Evolutionary conservation across 2,329 filamentous ascomycete species (phyloP), one percentile per base, ranked within the genome.

Genomic region (Podosphaera leucotricha): DNA sequence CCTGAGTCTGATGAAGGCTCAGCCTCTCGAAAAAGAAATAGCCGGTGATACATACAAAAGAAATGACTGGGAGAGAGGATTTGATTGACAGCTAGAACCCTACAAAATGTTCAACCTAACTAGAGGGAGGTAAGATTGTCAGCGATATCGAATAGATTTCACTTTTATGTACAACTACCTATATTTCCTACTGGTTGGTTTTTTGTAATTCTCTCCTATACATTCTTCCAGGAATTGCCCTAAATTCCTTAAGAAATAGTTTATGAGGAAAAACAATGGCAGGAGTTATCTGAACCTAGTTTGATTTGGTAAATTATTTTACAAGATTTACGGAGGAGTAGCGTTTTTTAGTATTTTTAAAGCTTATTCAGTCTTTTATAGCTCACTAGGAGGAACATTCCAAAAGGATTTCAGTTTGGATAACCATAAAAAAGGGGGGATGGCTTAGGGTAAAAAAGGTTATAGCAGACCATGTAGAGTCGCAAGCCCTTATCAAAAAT

Each of bases 1-100:
- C 58, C 57, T 11, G 57, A 59, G 8, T 51, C 48, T 2, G 57
- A 59, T 10, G 57, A 58, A 16, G 44, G 38, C 16, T 15, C n/a
- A 18, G 45, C 44, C 15, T 38, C 44, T n/a, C 50, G 49, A 41
- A 53, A 53, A 43, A 48, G 46, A 41, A 47, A 46, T n/a, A 52
- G 47, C 33, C 15, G 13, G 10, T 41, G 13, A 41, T 15, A 28
- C 11, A 6, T 11, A 28, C 11, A 6, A 11, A 28, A 28, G 11
- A 28, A 11, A 28, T 28, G 6, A 33, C 8, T 33, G 3, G 28
- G 15, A 33, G 22, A 33, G 13, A 11, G 28, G 8, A n/a, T 33
- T 11, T 13, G 28, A 33, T 7, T 33, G 28, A 13, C 3, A n/a
- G n/a, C n/a, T n/a, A n/a, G n/a, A n/a, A n/a, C n/a, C n/a, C n/a